A percentile compares a stretch with the other conserved stretches of the same genome.
Conservation (phyloP, 257 asterid genomes). For the Handroanthus guayacan region DNA sequence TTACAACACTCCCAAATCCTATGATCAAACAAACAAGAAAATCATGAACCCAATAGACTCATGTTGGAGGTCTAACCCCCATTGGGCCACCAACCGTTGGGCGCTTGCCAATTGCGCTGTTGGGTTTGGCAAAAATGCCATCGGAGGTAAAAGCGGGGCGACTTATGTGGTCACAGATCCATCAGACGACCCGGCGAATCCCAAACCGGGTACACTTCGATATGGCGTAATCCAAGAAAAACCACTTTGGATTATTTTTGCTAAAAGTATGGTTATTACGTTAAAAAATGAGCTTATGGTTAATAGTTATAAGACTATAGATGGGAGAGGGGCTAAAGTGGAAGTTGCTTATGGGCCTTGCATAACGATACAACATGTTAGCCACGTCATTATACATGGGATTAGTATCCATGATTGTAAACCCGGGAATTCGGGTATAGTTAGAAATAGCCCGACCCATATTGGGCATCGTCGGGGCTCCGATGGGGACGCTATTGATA, state of each 20-base stretch:
- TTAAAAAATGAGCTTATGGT: slow-evolving; percentile 69
- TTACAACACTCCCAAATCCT: slow-evolving; percentile 15
- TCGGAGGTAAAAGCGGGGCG: slow-evolving; percentile 68
- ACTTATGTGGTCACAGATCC: slow-evolving; percentile 65
- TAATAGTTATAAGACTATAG: slow-evolving; percentile 84
- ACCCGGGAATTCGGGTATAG: slow-evolving; percentile 68
- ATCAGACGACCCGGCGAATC: slow-evolving; percentile 59
- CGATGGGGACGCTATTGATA: slow-evolving; percentile 78
- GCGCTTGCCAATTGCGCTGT: slow-evolving; percentile 61
- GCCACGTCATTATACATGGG: slow-evolving; percentile 77
- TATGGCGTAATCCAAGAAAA: slow-evolving; percentile 63
- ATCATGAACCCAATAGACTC: slow-evolving; percentile 60
- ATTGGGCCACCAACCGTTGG: slow-evolving; percentile 58
- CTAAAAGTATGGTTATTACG: slow-evolving; percentile 59
- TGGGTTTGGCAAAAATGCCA: slow-evolving; percentile 67
- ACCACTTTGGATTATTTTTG: slow-evolving; percentile 75
- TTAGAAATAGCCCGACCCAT: slow-evolving; percentile 59
- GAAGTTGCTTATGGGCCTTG: slow-evolving; percentile 91
- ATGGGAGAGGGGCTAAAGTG: slow-evolving; percentile 88
- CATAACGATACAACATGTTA: slow-evolving; percentile 61
- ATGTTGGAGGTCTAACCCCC: slow-evolving; percentile 60
- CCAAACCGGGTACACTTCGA: slow-evolving; percentile 72
- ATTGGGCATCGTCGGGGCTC: slow-evolving; percentile 69
- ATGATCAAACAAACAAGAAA: neutral
- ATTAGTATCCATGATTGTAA: slow-evolving; percentile 78